Base-by-base conservation (phyloP, 2,329 filamentous ascomycete species). In the Orbilia javanica region DNA sequence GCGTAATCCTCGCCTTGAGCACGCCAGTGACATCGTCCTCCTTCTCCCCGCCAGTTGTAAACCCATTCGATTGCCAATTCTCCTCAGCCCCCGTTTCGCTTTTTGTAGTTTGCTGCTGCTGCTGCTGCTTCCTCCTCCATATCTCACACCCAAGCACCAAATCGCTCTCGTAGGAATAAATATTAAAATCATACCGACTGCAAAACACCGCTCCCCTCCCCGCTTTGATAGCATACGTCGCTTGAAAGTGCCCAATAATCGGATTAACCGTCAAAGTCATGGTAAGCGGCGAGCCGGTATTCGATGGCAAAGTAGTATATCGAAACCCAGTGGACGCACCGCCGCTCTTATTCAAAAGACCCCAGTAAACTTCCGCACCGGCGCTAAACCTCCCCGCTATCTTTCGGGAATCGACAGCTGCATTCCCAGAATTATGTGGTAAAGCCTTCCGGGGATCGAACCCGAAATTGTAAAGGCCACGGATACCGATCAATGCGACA, bases 141-240 rank as follows among this genome's bases (percentile, higher is more conserved):
- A 98, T 86, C 85, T 99, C 96, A 85, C 93, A 93, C 13, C 96
- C 96, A 25, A 98, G 88, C 27, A 94, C 91, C 87, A 97, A 91
- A 74, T 96, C 92, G 83, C 93, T 97, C 86, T 99, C 96, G 86
- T 97, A 99, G 83, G 93, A 97, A 85, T 97, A 98, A 62, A 97
- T 92, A 82, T 99, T 99, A 85, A 99, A 99, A 83, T 96, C 94
- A 85, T 98, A 95, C 62, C 92, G 90, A 22, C 94, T 96, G 80
- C 94, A 96, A 62, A 99, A 88, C 10, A 93, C 92, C 81, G 97
- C 89, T 82, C 93, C 90, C 36, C 89, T 89, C 2, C 93, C 93
- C 1, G 95, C 95, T 82, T 93, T 92, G 57, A 98, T 93, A 0
- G 96, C 93, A 83, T 99, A 99, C 15, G 90, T 97, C 39, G 94